These are phyloP conservation scores for Trichoderma sp. DNA, from an alignment of 2,329 filamentous ascomycete genomes.

Conservation along the genomic window DNA sequence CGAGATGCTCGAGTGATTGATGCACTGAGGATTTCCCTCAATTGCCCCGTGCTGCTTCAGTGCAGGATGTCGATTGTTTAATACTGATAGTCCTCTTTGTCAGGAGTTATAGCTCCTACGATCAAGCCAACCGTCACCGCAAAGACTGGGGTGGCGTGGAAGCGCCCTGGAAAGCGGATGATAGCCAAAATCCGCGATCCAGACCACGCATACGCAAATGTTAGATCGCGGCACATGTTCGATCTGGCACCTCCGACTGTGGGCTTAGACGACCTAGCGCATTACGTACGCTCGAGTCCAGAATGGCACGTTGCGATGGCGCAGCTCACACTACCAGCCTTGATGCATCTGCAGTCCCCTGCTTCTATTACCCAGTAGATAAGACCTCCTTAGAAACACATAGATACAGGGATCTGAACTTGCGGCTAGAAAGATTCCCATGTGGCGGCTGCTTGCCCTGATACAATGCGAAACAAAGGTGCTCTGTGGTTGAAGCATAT, in stretches of 20 bases:
- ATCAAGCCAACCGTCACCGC: not conserved
- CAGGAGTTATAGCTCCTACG: not conserved
- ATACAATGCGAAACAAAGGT: no score
- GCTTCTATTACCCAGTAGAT: no score
- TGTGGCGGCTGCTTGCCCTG: no score
- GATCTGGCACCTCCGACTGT: not conserved
- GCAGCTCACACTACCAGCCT: not conserved
- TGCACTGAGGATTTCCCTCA: no score
- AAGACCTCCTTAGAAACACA: no score
- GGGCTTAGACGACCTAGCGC: not conserved
- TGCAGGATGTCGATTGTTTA: not conserved
- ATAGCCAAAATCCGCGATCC: not conserved
- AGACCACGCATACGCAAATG: not conserved
- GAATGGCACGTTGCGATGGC: not conserved
- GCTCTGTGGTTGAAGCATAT: no score
- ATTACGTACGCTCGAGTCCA: not conserved
- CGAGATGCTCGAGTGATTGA: not conserved
- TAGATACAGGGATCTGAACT: no score
- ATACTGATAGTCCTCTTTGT: not conserved
- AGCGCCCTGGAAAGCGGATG: not conserved
- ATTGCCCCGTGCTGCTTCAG: no score
- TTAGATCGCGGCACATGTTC: not conserved
- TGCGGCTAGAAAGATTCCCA: no score
- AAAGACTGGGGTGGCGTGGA: not conserved
- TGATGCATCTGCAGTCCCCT: no score